phyloP scores from a whole-genome alignment of 2,329 filamentous ascomycete species.

The Neocatenulostroma microsporum region DNA sequence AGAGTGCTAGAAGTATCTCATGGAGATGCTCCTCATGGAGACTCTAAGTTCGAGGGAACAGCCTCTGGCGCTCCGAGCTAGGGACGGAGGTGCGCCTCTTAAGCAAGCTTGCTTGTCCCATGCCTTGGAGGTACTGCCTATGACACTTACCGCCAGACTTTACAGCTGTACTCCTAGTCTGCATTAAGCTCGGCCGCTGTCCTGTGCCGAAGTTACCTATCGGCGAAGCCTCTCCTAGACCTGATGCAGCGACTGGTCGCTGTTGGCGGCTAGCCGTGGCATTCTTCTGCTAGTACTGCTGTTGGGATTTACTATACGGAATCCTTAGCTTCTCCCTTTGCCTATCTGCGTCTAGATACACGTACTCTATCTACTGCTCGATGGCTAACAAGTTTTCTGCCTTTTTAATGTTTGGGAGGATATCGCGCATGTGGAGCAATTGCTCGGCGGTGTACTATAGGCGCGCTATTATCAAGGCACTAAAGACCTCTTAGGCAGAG shows the following conservation, averaged over 20 bases:
- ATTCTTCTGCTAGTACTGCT: conserved; percentile 13
- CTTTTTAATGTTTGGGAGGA: conserved; percentile 74
- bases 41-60: too few species aligned
- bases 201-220: conserved; percentile 32
- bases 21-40: too few species aligned
- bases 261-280: conserved; percentile 4
- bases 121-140: too few species aligned
- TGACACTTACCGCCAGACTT: conserved; percentile 21
- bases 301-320: conserved; percentile 28
- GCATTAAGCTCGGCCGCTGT: conserved; percentile 24
- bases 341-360: conserved; percentile 27
- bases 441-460: conserved; percentile 68
- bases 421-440: conserved; percentile 67
- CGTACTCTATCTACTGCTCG: conserved; percentile 94
- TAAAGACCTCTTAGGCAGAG: conserved; percentile 8
- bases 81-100: too few species aligned
- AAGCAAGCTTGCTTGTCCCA: too few species aligned
- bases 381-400: conserved; percentile 70
- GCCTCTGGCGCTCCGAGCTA: too few species aligned
- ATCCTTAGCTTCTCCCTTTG: conserved; percentile 32
- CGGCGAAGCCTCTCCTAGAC: conserved; percentile 21
- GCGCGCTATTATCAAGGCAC: conserved; percentile 20
- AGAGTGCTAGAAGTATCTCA: too few species aligned
- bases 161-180: conserved; percentile 18
- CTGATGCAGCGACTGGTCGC: conserved; percentile 9